phyloP scores from a whole-genome alignment of 1,284 basidiomycete genomes.

The Peniophora sp. region DNA sequence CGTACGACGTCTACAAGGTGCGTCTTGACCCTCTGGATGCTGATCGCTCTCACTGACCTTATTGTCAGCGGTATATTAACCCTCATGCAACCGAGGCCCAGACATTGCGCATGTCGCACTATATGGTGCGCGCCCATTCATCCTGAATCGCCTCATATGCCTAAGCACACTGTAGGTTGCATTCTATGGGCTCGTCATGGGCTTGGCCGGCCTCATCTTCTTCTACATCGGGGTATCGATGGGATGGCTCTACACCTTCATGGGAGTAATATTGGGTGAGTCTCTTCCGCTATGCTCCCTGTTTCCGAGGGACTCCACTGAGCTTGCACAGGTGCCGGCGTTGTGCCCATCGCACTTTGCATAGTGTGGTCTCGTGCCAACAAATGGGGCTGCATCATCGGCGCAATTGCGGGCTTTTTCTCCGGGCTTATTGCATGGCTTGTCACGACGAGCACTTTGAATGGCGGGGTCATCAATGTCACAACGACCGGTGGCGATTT shows the following conservation, averaged over 20 bases:
- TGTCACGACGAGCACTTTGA: constrained; percentile 68
- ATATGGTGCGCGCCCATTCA: constrained; percentile 21
- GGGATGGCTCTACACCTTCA: constrained; percentile 71
- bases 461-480: constrained; percentile 69
- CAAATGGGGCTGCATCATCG: constrained; percentile 70
- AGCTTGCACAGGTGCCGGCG: constrained; percentile 54
- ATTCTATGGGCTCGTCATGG: constrained; percentile 74
- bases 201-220: constrained; percentile 79
- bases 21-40: background rate
- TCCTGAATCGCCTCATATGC: background rate
- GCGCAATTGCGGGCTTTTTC: constrained; percentile 63
- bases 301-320: background rate
- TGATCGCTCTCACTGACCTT: background rate
- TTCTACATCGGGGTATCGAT: constrained; percentile 84
- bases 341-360: constrained; percentile 80
- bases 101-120: constrained; percentile 45
- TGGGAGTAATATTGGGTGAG: constrained; percentile 22
- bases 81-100: constrained; percentile 49
- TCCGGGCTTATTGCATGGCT: constrained; percentile 78
- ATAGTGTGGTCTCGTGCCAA: constrained; percentile 83
- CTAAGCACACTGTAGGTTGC: constrained; percentile 42
- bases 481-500: constrained; percentile 47
- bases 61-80: constrained; percentile 37
- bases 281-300: background rate
- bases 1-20: constrained; percentile 69